Evolutionary conservation across 148 eudicot genomes (phyloP).

Genomic region (Spergularia bocconei): DNA sequence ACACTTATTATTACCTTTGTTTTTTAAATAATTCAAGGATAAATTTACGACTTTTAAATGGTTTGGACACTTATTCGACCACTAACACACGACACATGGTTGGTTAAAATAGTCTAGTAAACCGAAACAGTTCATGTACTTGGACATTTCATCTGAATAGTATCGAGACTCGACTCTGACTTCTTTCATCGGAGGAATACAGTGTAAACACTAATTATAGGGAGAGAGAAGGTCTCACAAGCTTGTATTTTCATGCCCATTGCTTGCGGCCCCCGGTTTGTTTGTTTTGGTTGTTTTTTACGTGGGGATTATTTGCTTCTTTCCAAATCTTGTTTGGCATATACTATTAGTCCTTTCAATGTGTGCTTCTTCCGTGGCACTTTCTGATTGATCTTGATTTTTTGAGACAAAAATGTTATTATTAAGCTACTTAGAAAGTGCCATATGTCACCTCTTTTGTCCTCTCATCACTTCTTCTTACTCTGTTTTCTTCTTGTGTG

Average conservation of each 20-base stretch:
- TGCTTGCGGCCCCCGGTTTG: conserved; percentile 10
- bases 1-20: no score
- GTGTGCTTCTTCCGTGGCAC: conserved; percentile 8
- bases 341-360: conserved; percentile 5
- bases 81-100: no score
- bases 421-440: not conserved
- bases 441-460: conserved; percentile 11
- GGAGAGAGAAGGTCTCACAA: not conserved
- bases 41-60: no score
- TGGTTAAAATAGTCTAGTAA: no score
- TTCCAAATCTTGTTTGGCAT: not conserved
- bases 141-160: no score
- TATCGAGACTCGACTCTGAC: no score
- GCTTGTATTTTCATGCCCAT: not conserved
- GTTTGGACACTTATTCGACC: no score
- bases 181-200: not conserved
- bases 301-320: not conserved
- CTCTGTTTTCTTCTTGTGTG: not conserved
- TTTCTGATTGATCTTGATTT: not conserved
- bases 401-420: not conserved
- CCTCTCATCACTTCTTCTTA: not conserved
- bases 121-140: no score
- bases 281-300: not conserved
- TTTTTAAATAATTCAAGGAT: no score
- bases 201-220: not conserved